These are phyloP conservation scores for Colletotrichum truncatum DNA, from an alignment of 2,329 filamentous ascomycete genomes.

Conservation along the genomic window DNA sequence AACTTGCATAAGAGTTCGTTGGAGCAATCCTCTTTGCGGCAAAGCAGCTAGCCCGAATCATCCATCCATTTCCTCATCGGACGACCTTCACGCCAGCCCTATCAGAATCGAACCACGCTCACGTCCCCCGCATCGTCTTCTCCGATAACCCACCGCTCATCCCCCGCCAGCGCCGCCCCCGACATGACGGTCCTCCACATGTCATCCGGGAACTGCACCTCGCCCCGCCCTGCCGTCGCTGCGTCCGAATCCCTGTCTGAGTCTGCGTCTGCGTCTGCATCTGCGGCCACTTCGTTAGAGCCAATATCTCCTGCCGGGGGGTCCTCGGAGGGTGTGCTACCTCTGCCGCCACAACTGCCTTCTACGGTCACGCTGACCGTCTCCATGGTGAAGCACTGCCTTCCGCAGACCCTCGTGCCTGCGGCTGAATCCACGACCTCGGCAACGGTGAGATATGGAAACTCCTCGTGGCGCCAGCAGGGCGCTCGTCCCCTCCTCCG, in stretches of 20 bases:
- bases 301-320: background rate
- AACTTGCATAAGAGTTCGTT: background rate
- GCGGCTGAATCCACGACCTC: conserved; percentile 54
- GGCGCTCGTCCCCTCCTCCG: no score
- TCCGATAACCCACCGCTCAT: conserved; percentile 70
- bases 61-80: background rate
- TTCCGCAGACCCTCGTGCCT: conserved; percentile 54
- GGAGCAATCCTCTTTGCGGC: background rate
- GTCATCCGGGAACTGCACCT: conserved; percentile 51
- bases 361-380: conserved; percentile 50
- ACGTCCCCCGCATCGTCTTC: conserved; percentile 61
- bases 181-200: conserved; percentile 59
- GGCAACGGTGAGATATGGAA: conserved; percentile 58
- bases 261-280: background rate
- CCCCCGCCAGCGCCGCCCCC: conserved; percentile 64
- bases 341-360: background rate
- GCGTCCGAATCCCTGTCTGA: background rate
- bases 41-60: background rate
- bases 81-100: conserved; percentile 8
- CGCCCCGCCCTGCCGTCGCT: conserved; percentile 32
- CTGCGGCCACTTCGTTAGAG: background rate
- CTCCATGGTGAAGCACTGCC: conserved; percentile 58
- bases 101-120: conserved; percentile 62
- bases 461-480: conserved; percentile 65
- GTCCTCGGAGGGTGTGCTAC: background rate